phyloP scores from a whole-genome alignment of 768 basidiomycete genomes.

The Tricholoma sp. region DNA sequence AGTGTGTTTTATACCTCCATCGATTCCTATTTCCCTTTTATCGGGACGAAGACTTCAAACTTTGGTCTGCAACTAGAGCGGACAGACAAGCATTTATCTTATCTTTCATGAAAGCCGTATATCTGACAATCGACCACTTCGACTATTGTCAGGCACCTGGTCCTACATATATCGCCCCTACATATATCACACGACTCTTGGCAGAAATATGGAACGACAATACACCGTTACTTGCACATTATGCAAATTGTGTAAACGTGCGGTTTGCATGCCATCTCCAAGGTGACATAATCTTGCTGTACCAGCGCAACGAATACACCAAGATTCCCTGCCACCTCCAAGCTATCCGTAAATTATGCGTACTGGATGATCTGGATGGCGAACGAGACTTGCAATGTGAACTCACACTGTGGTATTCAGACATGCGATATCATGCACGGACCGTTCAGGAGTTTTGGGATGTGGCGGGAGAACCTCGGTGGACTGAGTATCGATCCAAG shows the following conservation, averaged over 20 bases:
- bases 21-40: not conserved
- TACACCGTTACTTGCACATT: not conserved
- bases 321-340: not conserved
- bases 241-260: not conserved
- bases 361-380: not conserved
- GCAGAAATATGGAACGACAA: not conserved
- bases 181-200: not conserved
- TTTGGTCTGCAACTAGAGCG: not conserved
- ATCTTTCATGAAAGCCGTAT: not conserved
- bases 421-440: not conserved
- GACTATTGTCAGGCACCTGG: no score
- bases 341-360: not conserved
- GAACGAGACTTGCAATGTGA: not conserved
- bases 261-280: not conserved
- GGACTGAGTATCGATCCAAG: not conserved
- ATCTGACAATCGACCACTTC: not conserved
- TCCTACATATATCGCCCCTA: not conserved
- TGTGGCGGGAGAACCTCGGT: not conserved
- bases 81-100: not conserved
- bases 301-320: not conserved
- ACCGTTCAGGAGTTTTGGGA: not conserved
- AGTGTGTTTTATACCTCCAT: no score
- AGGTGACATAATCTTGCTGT: not conserved
- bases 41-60: not conserved
- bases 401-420: not conserved